A percentile compares a stretch with the other conserved stretches of the same genome.
Evolutionary conservation across 2,329 filamentous ascomycete genomes (phyloP).

Genomic region (Verticillium alfalfae): DNA sequence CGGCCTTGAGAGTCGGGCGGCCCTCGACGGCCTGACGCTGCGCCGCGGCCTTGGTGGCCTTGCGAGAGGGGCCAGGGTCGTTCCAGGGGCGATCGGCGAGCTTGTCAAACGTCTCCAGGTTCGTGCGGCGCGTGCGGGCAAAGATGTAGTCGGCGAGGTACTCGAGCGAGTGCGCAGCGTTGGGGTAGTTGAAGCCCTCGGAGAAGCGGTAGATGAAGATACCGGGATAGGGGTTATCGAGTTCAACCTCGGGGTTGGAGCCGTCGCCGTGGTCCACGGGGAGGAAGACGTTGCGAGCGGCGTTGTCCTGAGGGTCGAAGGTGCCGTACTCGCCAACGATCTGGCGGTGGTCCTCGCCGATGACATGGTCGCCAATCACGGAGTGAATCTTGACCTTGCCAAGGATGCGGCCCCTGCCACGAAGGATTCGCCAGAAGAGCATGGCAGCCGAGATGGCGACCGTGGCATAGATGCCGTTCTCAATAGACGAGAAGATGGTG

Average conservation of each 20-base stretch:
- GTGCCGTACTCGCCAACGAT: conserved; percentile 50
- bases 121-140: conserved; percentile 69
- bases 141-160: conserved; percentile 66
- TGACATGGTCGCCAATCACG: conserved; percentile 68
- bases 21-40: conserved; percentile 33
- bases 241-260: conserved; percentile 75
- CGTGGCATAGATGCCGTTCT: conserved; percentile 87
- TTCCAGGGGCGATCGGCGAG: conserved; percentile 90
- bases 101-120: conserved; percentile 56
- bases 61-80: conserved; percentile 66
- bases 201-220: conserved; percentile 94
- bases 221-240: conserved; percentile 82
- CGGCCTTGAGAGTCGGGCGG: conserved; percentile 72
- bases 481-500: conserved; percentile 82
- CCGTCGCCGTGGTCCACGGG: conserved; percentile 85
- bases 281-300: conserved; percentile 74
- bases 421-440: conserved; percentile 77
- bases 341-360: conserved; percentile 52
- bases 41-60: conserved; percentile 37
- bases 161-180: conserved; percentile 83
- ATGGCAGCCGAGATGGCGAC: conserved; percentile 72
- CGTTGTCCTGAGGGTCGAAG: conserved; percentile 38
- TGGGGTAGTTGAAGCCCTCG: conserved; percentile 95
- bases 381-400: conserved; percentile 81
- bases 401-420: conserved; percentile 77